Conservation (phyloP, 1,284 basidiomycete genomes). For the Wallemia hederae region DNA sequence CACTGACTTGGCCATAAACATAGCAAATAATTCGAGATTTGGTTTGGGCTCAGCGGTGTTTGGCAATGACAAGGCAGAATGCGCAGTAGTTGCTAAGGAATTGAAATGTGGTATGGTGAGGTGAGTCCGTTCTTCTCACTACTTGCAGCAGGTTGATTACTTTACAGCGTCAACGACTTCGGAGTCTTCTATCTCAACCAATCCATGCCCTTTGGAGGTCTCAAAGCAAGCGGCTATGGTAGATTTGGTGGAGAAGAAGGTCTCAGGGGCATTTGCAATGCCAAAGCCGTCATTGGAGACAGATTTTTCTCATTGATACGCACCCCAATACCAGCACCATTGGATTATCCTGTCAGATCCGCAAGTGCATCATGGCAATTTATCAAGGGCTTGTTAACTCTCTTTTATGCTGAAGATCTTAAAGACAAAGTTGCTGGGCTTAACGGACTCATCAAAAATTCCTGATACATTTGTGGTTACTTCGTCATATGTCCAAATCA, state of each 20-base stretch:
- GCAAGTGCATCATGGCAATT: neutral
- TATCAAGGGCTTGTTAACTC: neutral
- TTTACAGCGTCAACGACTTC: slow-evolving; percentile 18
- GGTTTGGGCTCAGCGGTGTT: slow-evolving; percentile 92
- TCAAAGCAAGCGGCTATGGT: neutral
- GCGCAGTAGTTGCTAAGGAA: slow-evolving; percentile 40
- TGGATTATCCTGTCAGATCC: neutral
- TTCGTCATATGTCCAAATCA: no score
- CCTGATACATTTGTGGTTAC: no score
- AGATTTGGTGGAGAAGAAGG: neutral
- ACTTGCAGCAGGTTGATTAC: slow-evolving; percentile 2
- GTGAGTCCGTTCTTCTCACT: neutral
- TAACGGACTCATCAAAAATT: no score
- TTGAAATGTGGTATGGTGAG: slow-evolving; percentile 77
- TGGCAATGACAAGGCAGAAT: slow-evolving; percentile 44
- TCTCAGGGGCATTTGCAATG: neutral
- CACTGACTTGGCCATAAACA: slow-evolving; percentile 47
- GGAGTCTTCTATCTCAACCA: slow-evolving; percentile 58
- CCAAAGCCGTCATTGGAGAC: neutral
- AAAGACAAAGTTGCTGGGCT: no score
- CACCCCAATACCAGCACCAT: neutral
- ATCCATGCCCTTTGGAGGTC: neutral
- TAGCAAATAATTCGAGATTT: slow-evolving; percentile 61
- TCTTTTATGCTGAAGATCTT: neutral
- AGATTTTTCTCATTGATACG: neutral